These are phyloP conservation scores for Herpotrichia juniperi DNA, from an alignment of 2,329 filamentous ascomycete species.

Conservation along the genomic window DNA sequence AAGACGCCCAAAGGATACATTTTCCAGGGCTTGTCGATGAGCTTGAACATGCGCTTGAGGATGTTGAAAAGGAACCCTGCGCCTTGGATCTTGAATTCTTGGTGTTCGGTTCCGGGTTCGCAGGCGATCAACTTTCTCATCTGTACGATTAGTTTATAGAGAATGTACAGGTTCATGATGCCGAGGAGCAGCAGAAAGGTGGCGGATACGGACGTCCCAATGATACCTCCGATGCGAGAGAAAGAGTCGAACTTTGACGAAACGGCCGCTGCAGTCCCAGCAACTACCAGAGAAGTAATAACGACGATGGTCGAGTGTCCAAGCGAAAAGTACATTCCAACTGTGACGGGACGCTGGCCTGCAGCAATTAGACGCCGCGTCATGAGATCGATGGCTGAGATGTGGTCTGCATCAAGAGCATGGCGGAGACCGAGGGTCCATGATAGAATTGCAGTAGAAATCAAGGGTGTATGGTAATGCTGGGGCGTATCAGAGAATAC, in stretches of 20 bases:
- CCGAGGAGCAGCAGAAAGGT: constrained; percentile 83
- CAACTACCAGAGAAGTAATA: constrained; percentile 88
- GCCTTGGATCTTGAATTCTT: constrained; percentile 73
- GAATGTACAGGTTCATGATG: constrained; percentile 82
- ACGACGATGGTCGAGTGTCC: constrained; percentile 94
- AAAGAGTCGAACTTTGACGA: constrained; percentile 82
- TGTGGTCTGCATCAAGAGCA: constrained; percentile 97
- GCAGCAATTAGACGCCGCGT: constrained; percentile 86
- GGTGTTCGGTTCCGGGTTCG: constrained; percentile 53
- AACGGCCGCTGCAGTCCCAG: constrained; percentile 85
- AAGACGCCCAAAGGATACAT: constrained; percentile 91
- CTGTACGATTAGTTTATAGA: constrained; percentile 76
- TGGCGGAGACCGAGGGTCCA: constrained; percentile 91
- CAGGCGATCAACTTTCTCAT: constrained; percentile 66
- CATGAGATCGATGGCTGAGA: constrained; percentile 91
- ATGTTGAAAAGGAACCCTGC: constrained; percentile 75
- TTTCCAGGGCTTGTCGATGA: constrained; percentile 82
- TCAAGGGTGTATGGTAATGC: constrained; percentile 60
- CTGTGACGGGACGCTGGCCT: constrained; percentile 84
- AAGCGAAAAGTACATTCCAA: constrained; percentile 92
- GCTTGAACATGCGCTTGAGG: constrained; percentile 76
- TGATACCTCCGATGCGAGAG: constrained; percentile 79
- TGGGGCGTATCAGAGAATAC: constrained; percentile 6
- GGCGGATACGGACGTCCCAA: constrained; percentile 87
- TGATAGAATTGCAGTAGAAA: constrained; percentile 81